Evolutionary conservation across 129 eudicot genomes (phyloP).

Genomic region (Tagetes erecta): DNA sequence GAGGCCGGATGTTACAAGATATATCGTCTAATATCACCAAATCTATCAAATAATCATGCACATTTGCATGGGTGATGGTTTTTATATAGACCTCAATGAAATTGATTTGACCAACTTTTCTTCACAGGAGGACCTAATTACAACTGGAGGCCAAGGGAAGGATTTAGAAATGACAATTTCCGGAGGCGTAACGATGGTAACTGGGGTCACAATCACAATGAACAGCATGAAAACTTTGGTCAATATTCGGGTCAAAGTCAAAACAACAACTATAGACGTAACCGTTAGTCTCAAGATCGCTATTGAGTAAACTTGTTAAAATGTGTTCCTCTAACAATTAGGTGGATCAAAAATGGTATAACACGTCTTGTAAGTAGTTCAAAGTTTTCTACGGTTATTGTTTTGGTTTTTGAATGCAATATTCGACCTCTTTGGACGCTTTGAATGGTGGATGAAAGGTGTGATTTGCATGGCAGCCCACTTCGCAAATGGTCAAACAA

Average conservation of each 20-base stretch:
- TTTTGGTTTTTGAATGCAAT: background rate
- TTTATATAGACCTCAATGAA: background rate
- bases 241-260: constrained; percentile 27
- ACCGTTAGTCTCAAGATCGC: background rate
- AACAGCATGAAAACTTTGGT: constrained; percentile 20
- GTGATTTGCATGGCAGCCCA: too few relatives aligned
- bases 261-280: constrained; percentile 6
- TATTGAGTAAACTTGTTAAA: constrained; percentile 18
- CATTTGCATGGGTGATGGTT: background rate
- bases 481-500: too few relatives aligned
- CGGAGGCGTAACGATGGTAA: constrained; percentile 26
- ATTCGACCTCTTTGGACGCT: too few relatives aligned
- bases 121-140: constrained; percentile 43
- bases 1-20: too few relatives aligned
- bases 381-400: background rate
- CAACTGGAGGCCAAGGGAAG: constrained; percentile 53
- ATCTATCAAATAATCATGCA: background rate
- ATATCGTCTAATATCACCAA: too few relatives aligned
- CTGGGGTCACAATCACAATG: constrained; percentile 20
- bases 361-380: constrained; percentile 17
- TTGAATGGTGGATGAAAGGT: too few relatives aligned
- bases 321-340: background rate
- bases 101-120: constrained; percentile 15
- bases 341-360: background rate
- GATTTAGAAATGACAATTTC: constrained; percentile 45